Base-by-base conservation (phyloP, 139 green algal species). In the Tetradesmus lagerheimii region DNA sequence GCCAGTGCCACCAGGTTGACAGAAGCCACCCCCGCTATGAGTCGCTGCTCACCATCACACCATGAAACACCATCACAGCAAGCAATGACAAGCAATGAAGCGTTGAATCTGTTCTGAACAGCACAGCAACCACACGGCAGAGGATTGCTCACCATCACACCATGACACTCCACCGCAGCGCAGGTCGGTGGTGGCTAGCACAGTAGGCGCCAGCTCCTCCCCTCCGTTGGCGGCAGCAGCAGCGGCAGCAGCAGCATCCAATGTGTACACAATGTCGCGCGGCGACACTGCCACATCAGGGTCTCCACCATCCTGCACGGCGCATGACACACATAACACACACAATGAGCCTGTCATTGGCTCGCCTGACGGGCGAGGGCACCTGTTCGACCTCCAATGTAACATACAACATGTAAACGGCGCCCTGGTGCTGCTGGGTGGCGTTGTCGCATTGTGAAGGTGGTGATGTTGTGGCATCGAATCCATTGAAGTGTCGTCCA, bases 191-290 rank as follows among this genome's bases (percentile, higher is more conserved):
- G 43, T 31, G 0, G 94, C 93, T 20, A 97, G 82, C 41, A 88
- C 57, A 62, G 11, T 41, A 27, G 83, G 81, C 27, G 81, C 34
- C 71, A 90, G 86, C 64, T 47, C 31, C 62, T 25, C 43, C 14
- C 41, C 78, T 27, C 35, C 82, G 34, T 47, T 45, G 47, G 35
- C 80, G 39, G 50, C 53, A 29, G 75, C 79, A 66, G 89, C 88
- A 15, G 82, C 88, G 0, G 90, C 90, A 12, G 90, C 89, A 11
- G 80, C 84, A 0, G 90, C 90, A 8, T 90, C 66, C 25, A 99
- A 89, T 12, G 92, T 95, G 91, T 97, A 99, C 23, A 99, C 95
- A 16, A 99, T 95, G 94, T 99, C 98, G 23, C 98, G 93, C 0
- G 98, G 98, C 11, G 95, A 97, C 0, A 93, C 96, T 23, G 98